Base-by-base conservation (phyloP, 176 grass and related monocot species). In the Carex littledalei region DNA sequence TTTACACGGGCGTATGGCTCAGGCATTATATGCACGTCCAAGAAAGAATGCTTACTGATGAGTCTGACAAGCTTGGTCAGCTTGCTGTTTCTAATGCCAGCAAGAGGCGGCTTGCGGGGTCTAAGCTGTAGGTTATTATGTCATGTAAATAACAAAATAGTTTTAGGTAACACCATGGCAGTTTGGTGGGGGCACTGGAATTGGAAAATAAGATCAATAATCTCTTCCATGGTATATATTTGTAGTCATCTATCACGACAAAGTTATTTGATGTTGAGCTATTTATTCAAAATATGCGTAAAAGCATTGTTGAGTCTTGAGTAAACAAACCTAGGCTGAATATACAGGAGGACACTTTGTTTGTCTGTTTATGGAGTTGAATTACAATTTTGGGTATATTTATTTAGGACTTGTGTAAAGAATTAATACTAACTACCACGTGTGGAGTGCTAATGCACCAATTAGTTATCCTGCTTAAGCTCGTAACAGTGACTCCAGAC, bases 41-140 rank as follows among this genome's bases (percentile, higher is more conserved):
- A 87, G 93, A 95, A 90, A 69, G 93, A 60, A 55, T 83, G 76
- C 14, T 84, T 16, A 75, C 89, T 50, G 89, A 49, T 70, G 62
- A 92, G 16, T 68, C 80, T 14, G 93, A 98, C 37, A 79, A 85
- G 59, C 93, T 94, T 32, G 90, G 96, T 11, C 86, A 89, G 87
- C 80, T 98, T 52, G 89, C 87, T 20, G 86, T 89, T 84, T 98
- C 93, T 53, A 98, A 98, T 21, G 93, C 95, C n/a, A 98, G 89
- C 1, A 92, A 88, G 81, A 89, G 93, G 59, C 86, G 93, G 6
- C 91, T 91, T 8, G 77, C 96, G 0, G 96, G 96, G 53, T 95
- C 95, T 77, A 79, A 84, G 14, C 79, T 94, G 35, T 98, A 83
- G 45, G 9, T 83, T 66, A 18, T 16, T 78, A 12, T 56, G 6